Conservation (phyloP, 202 grass and related monocot species). For the Brachypodium distachyon region DNA sequence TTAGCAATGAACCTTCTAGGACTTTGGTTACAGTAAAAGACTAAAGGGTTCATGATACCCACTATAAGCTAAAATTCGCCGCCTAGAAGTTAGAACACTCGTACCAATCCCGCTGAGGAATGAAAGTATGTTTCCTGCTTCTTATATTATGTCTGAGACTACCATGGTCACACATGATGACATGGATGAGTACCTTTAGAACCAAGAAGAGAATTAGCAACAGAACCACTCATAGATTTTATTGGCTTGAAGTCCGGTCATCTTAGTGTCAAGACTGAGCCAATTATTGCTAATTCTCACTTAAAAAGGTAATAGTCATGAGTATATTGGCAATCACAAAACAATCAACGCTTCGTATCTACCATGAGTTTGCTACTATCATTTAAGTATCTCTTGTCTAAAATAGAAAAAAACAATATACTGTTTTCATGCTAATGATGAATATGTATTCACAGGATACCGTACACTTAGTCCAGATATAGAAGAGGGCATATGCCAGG, state of each 20-base stretch:
- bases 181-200: background rate
- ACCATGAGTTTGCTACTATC: background rate
- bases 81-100: background rate
- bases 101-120: background rate
- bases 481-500: conserved; percentile 97
- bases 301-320: background rate
- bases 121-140: background rate
- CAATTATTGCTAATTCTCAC: background rate
- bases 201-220: background rate
- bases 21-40: background rate
- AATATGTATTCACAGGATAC: conserved; percentile 43
- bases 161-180: background rate
- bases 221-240: background rate
- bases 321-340: background rate
- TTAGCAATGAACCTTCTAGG: background rate
- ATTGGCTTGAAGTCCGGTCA: background rate
- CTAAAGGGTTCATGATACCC: background rate
- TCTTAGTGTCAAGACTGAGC: background rate
- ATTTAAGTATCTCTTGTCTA: background rate
- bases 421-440: background rate
- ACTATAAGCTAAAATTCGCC: background rate
- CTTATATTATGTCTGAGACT: background rate
- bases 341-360: background rate
- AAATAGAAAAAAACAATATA: background rate
- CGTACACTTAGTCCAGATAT: conserved; percentile 56